Conservation (phyloP, 495 filamentous ascomycete genomes). For the Penicillium soppii region DNA sequence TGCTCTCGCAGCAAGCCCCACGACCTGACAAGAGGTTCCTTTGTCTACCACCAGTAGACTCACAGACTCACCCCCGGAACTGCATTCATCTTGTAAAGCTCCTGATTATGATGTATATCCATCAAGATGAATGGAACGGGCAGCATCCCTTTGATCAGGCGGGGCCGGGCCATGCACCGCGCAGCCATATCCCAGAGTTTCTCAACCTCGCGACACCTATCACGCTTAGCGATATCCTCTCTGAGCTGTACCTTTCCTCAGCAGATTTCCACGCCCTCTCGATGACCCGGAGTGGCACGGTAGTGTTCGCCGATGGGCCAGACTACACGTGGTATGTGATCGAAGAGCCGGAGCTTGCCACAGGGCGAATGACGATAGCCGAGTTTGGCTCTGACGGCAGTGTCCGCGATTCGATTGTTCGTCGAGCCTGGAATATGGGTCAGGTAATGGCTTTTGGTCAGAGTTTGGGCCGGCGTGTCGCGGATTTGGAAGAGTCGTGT, state of each 20-base stretch:
- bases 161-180: neutral
- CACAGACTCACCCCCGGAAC: neutral
- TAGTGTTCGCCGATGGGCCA: slow-evolving; percentile 8
- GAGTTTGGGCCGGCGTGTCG: slow-evolving; percentile 4
- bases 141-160: neutral
- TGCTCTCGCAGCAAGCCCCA: slow-evolving; percentile 10
- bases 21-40: slow-evolving; percentile 7
- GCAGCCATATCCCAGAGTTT: slow-evolving; percentile 3
- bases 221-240: slow-evolving; percentile 1
- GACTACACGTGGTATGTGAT: slow-evolving; percentile 8
- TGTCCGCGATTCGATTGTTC: slow-evolving; percentile 7
- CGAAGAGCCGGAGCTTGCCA: slow-evolving; percentile 2
- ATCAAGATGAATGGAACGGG: neutral
- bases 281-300: slow-evolving; percentile 9
- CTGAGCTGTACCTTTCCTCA: slow-evolving; percentile 4
- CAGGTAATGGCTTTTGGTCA: slow-evolving; percentile 2
- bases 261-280: slow-evolving; percentile 9
- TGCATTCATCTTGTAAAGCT: slow-evolving; percentile 6
- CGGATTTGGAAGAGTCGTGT: neutral
- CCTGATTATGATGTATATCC: neutral
- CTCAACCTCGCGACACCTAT: slow-evolving; percentile 1
- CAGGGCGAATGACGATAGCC: slow-evolving; percentile 2
- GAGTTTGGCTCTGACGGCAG: slow-evolving; percentile 7
- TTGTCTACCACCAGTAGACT: slow-evolving; percentile 6
- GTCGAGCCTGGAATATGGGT: slow-evolving; percentile 12